phyloP scores from a whole-genome alignment of 2,329 filamentous ascomycete species.

The Didymosphaeria variabile region DNA sequence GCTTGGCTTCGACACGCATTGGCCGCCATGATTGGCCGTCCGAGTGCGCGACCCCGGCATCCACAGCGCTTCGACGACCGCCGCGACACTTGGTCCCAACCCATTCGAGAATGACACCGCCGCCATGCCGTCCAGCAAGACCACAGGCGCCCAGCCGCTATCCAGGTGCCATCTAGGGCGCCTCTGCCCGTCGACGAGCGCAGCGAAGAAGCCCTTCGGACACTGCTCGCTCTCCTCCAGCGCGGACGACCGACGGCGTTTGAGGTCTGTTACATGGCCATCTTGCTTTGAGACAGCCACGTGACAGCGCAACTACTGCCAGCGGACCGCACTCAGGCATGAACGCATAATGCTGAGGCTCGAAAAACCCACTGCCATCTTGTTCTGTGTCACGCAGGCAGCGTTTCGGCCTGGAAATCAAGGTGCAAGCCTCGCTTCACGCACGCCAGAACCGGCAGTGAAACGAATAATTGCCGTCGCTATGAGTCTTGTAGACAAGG shows the following conservation, averaged over 20 bases:
- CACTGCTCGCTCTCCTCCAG: constrained; percentile 22
- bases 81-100: constrained; percentile 34
- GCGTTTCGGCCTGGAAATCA: constrained; percentile 47
- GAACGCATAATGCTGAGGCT: constrained; percentile 46
- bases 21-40: constrained; percentile 39
- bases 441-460: constrained; percentile 27
- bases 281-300: constrained; percentile 47
- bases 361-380: constrained; percentile 37
- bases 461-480: constrained; percentile 28
- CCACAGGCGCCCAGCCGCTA: constrained; percentile 27
- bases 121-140: constrained; percentile 28
- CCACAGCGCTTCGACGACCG: constrained; percentile 43
- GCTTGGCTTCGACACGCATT: constrained; percentile 41
- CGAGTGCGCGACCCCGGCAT: constrained; percentile 36
- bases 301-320: constrained; percentile 32
- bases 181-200: constrained; percentile 15
- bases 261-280: constrained; percentile 51
- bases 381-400: constrained; percentile 30
- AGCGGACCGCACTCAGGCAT: constrained; percentile 44
- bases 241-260: constrained; percentile 36
- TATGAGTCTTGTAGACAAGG: constrained; percentile 10
- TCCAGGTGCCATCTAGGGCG: constrained; percentile 18
- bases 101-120: constrained; percentile 40
- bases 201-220: constrained; percentile 21
- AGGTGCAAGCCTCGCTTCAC: constrained; percentile 33